Percentiles rank a stretch among this genome's conserved stretches.
phyloP scores from a whole-genome alignment of 768 basidiomycete genomes.

The Tricholoma flavovirens region DNA sequence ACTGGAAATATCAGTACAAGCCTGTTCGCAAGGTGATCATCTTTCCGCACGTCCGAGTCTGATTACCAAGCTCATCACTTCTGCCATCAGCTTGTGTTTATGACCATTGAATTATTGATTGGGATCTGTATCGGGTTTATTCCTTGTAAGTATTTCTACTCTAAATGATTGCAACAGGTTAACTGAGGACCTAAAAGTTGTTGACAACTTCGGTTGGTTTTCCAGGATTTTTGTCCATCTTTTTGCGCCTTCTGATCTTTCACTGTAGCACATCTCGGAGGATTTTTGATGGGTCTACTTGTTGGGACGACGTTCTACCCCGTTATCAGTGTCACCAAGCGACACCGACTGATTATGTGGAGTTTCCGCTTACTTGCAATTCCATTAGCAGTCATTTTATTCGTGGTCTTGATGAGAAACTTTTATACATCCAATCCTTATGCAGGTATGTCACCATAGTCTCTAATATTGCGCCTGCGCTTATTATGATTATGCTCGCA shows the following conservation, averaged over 20 bases:
- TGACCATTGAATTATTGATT: conserved; percentile 82
- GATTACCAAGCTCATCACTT: neutral
- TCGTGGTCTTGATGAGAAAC: conserved; percentile 76
- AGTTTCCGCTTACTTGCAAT: conserved; percentile 65
- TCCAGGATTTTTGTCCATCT: neutral
- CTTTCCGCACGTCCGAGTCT: neutral
- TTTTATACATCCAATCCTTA: conserved; percentile 89
- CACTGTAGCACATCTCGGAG: conserved; percentile 75
- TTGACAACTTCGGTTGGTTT: conserved; percentile 82
- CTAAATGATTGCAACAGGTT: neutral
- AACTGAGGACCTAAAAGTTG: conserved; percentile 36
- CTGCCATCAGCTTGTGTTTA: conserved; percentile 59
- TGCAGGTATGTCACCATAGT: conserved; percentile 47
- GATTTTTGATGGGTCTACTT: conserved; percentile 79
- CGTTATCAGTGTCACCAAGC: conserved; percentile 73
- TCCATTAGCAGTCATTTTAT: conserved; percentile 72
- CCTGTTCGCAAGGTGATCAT: conserved; percentile 68
- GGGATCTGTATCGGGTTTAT: conserved; percentile 83
- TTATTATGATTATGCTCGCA: conserved; percentile 19
- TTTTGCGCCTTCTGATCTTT: conserved; percentile 1
- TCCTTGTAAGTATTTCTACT: conserved; percentile 49
- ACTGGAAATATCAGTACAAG: conserved; percentile 85
- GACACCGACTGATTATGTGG: conserved; percentile 72
- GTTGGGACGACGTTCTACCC: conserved; percentile 84
- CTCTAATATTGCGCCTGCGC: conserved; percentile 2